Base-by-base conservation (phyloP, 169 alveolate genomes). In the Eimeria zaria region DNA sequence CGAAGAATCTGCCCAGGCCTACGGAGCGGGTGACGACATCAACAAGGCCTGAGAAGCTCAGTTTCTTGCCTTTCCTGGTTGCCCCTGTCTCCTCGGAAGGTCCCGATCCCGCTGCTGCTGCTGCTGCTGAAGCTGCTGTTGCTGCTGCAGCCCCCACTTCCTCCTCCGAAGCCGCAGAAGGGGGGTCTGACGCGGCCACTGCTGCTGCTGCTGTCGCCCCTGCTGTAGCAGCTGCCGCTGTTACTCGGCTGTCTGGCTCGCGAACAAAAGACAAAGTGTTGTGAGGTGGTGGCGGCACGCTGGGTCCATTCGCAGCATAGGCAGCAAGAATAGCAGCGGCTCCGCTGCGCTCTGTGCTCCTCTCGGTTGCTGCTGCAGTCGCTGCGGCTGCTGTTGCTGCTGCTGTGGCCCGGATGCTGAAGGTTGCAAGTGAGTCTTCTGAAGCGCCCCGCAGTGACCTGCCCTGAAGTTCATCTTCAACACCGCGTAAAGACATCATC, bases 111-210 rank as follows among this genome's bases (percentile, higher is more conserved):
- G 74, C 36, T 30, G 53, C 48, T 83, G 91, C 83, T 87, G 94
- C 94, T 87, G 94, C 94, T 58, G 60, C 71, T 84, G 91, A 33
- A 30, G 83, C 94, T 62, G 94, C 91, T 51, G 91, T 36, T 84
- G 91, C 91, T 84, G 94, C 67, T 62, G 94, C 62, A 12, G 81
- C 94, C 5, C 78, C 55, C 55, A 51, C 91, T 24, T 51, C 69
- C 51, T 51, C 89, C 16, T 58, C 88, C 1, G 64, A 33, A 6
- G 60, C 95, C 24, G 71, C 41, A 51, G 67, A 64, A 6, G 89
- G 89, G 41, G 89, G 89, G 24, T 78, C 89, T 18, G 89, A 78
- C 11, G 91, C 91, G 39, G 91, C 53, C 33, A 58, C 91, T 58
- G 69, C 73, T n/a, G 69, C 91, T 36, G 91, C 91, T 58, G 91